These are phyloP conservation scores for Candida ipomoeae DNA, from an alignment of 805 yeast species.

Conservation along the genomic window DNA sequence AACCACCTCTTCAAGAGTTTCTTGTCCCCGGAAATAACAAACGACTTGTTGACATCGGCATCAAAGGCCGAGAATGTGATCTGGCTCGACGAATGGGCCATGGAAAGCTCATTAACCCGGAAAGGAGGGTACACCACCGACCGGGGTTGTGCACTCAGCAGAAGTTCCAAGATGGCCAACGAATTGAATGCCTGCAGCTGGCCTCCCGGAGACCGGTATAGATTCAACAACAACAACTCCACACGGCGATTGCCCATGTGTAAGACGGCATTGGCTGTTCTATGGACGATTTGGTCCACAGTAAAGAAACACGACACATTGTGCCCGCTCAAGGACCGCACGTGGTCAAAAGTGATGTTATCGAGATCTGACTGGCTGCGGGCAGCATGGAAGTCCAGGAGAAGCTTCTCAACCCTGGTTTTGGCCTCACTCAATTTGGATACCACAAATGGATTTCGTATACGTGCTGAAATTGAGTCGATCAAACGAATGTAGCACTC, in stretches of 20 bases:
- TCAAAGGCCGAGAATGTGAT: conserved; percentile 17
- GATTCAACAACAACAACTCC: conserved; percentile 35
- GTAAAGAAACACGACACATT: conserved; percentile 38
- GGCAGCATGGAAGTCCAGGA: conserved; percentile 14
- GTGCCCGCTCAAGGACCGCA: conserved; percentile 26
- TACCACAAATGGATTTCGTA: conserved; percentile 39
- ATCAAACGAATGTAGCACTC: conserved; percentile 28
- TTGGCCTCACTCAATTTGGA: conserved; percentile 24
- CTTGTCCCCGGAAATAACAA: conserved; percentile 17
- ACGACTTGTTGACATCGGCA: conserved; percentile 11
- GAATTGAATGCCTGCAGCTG: conserved; percentile 24
- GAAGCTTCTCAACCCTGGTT: conserved; percentile 15
- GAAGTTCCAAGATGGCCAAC: conserved; percentile 32
- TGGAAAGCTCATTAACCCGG: conserved; percentile 33
- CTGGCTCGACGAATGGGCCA: conserved; percentile 16
- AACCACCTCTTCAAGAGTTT: conserved; percentile 28
- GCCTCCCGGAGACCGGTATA: conserved; percentile 10
- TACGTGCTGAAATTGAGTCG: conserved; percentile 15
- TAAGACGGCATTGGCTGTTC: conserved; percentile 25
- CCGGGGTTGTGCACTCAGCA: conserved; percentile 20
- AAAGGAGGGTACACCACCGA: conserved; percentile 41
- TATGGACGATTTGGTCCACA: conserved; percentile 31
- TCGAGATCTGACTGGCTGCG: conserved; percentile 21
- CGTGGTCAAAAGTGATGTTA: conserved; percentile 33
- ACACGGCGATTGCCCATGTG: conserved; percentile 17